A percentile compares a stretch with the other conserved stretches of the same genome.
Conservation (phyloP, 1,284 basidiomycete genomes). For the Tilletia horrida region DNA sequence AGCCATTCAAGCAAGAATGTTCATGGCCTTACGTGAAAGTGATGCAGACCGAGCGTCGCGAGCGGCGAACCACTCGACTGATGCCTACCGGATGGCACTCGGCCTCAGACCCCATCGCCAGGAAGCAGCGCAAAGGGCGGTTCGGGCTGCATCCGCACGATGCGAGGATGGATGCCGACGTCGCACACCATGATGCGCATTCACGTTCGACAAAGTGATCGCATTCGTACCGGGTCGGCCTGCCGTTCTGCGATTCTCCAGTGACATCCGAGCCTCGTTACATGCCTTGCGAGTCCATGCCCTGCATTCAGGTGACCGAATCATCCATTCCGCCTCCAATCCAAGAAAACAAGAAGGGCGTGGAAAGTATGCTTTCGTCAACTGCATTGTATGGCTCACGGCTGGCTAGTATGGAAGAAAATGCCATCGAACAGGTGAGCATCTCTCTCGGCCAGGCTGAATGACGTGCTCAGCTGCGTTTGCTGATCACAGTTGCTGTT, state of each 20-base stretch:
- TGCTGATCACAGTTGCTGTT: neutral
- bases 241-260: conserved; percentile 29
- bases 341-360: neutral
- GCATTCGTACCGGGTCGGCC: conserved; percentile 39
- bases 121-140: conserved; percentile 24
- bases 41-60: conserved; percentile 36
- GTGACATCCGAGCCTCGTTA: no score
- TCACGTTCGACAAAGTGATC: conserved; percentile 39
- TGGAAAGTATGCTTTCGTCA: conserved; percentile 18
- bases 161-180: conserved; percentile 38
- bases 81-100: conserved; percentile 39
- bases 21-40: conserved; percentile 42
- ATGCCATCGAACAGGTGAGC: conserved; percentile 27
- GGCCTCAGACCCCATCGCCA: conserved; percentile 41
- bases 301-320: conserved; percentile 35
- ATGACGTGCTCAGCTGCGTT: neutral
- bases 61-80: conserved; percentile 33
- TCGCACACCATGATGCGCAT: conserved; percentile 37
- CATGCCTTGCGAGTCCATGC: conserved; percentile 34
- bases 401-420: conserved; percentile 33
- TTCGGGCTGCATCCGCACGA: conserved; percentile 30
- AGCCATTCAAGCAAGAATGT: conserved; percentile 36
- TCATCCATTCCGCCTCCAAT: neutral
- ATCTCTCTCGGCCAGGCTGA: neutral
- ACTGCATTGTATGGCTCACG: conserved; percentile 30